Conservation (phyloP, 345 rosid genomes). For the Eucalyptus camaldulensis region DNA sequence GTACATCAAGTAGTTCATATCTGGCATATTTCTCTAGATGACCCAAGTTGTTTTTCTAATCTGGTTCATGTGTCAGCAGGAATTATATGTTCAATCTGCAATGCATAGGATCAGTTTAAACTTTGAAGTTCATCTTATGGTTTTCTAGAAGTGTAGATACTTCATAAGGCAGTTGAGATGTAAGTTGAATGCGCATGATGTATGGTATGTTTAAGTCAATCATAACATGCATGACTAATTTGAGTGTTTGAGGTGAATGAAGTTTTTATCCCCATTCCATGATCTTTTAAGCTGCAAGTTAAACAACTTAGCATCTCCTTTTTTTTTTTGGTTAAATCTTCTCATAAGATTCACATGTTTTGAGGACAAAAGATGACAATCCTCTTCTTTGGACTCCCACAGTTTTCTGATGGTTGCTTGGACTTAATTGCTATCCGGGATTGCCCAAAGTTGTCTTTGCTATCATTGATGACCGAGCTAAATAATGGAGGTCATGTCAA, state of each 20-base stretch:
- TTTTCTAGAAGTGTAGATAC: background rate
- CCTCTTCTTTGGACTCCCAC: background rate
- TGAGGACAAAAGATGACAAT: background rate
- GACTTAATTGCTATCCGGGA: constrained; percentile 63
- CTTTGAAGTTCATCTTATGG: background rate
- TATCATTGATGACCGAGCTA: constrained; percentile 45
- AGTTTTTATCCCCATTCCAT: background rate
- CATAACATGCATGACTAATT: background rate
- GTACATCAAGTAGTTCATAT: background rate
- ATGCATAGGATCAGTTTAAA: background rate
- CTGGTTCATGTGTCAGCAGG: background rate
- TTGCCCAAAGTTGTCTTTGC: constrained; percentile 54
- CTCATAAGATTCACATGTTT: background rate
- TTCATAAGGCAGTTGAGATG: background rate
- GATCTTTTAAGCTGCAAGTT: background rate
- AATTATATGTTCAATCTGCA: background rate
- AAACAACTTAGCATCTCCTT: background rate
- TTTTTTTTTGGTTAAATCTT: background rate
- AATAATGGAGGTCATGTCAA: constrained; percentile 60
- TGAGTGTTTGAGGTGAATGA: background rate
- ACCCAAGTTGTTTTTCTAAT: background rate
- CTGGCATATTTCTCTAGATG: background rate
- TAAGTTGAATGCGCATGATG: background rate
- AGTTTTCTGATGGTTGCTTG: constrained; percentile 92
- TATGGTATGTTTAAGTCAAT: background rate